Conservation (phyloP, 306 rosid species). For the Castanea crenata region DNA sequence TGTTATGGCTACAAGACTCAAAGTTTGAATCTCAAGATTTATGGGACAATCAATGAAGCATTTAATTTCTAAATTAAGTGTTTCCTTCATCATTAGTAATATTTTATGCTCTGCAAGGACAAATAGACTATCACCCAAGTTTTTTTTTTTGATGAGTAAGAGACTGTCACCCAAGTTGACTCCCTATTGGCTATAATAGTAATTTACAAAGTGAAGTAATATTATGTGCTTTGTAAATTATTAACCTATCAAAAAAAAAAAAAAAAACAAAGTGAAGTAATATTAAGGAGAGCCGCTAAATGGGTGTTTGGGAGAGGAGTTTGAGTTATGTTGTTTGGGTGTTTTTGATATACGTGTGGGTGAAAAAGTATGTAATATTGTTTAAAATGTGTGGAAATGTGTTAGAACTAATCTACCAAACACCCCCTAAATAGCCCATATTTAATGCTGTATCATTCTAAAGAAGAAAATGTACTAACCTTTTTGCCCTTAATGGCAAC, state of each 20-base stretch:
- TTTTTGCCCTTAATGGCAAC: constrained; percentile 76
- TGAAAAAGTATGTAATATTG: too few species aligned
- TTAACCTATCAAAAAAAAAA: too few species aligned
- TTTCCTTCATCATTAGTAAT: neutral
- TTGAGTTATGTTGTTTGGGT: too few species aligned
- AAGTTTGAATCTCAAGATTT: neutral
- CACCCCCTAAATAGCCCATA: neutral
- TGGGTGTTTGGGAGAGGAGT: too few species aligned
- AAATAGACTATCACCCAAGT: neutral
- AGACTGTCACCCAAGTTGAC: neutral
- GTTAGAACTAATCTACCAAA: too few species aligned
- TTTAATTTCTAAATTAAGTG: neutral
- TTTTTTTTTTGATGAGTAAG: too few species aligned
- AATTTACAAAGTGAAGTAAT: neutral
- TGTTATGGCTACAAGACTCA: neutral
- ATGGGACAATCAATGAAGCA: neutral
- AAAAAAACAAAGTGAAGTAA: neutral
- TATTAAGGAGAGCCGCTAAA: neutral
- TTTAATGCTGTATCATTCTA: neutral
- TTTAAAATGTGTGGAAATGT: too few species aligned
- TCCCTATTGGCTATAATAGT: neutral
- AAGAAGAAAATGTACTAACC: constrained; percentile 36
- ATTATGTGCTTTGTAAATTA: neutral
- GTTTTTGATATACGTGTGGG: too few species aligned
- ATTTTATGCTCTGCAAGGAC: neutral